Base-by-base conservation (phyloP, 306 rosid genomes). In the Betula pendula region DNA sequence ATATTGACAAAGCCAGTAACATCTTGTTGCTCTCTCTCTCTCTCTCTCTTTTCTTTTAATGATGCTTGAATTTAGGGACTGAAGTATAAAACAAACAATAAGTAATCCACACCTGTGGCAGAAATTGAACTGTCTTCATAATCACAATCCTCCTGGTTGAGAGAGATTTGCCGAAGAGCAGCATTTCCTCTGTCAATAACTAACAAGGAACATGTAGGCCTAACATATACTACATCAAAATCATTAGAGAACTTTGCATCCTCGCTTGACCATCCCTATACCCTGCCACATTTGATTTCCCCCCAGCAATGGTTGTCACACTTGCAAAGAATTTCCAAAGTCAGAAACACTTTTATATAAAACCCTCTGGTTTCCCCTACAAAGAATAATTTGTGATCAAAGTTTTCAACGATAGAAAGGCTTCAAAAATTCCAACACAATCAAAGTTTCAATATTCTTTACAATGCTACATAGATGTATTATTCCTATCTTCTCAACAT, bases 301-400 rank as follows among this genome's bases (percentile, higher is more conserved):
- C 99, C 53, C 99, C 99, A n/a, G 99, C 99, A 45, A 95, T 90
- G 81, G 99, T 95, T 63, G 97, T 92, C 75, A 95, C 97, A 51
- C 97, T 97, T 95, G 77, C 77, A 82, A 59, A 60, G 53, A 79
- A 59, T 60, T 66, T 79, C 50, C 60, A 77, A 55, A 44, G 27
- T 79, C 56, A 79, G 35, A 65, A 79, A 76, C 38, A 38, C 58
- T 48, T 68, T 78, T 42, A 55, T 63, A 68, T 25, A 68, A 81
- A 25, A 73, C 76, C 53, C 14, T 58, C 12, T 17, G 27, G 44
- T 50, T 56, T 49, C 70, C 72, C 70, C 74, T 71, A 59, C 56
- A 71, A 44, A 66, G 55, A 40, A 72, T n/a, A 31, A 76, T 73
- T 20, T 22, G n/a, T 27, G 53, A 8, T 27, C 5, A 6, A n/a